Evolutionary conservation across 1,284 basidiomycete genomes (phyloP).

Genomic region (Ustilago cynodontis): DNA sequence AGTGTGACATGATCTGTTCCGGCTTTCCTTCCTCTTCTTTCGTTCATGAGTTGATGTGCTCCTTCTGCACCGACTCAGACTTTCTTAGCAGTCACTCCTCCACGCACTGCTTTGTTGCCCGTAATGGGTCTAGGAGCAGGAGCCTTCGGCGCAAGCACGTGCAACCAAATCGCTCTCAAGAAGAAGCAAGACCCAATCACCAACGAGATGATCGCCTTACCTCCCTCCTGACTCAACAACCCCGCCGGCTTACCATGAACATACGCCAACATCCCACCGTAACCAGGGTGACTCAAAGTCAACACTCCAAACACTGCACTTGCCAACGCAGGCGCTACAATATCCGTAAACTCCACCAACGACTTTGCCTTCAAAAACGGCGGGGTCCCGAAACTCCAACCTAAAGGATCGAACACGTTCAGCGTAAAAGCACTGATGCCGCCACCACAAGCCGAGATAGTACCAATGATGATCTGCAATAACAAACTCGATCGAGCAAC

Average conservation of each 20-base stretch:
- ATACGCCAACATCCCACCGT: slow-evolving; percentile 16
- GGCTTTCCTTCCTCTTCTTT: not conserved
- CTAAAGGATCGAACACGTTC: slow-evolving; percentile 54
- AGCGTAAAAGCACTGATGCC: slow-evolving; percentile 60
- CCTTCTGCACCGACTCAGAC: not conserved
- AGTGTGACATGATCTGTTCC: not conserved
- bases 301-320: slow-evolving; percentile 42
- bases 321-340: slow-evolving; percentile 52
- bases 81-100: slow-evolving; percentile 22
- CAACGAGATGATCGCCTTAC: slow-evolving; percentile 52
- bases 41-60: not conserved
- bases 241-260: slow-evolving; percentile 13
- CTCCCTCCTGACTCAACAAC: slow-evolving; percentile 40
- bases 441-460: slow-evolving; percentile 58
- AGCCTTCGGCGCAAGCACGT: slow-evolving; percentile 22
- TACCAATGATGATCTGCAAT: slow-evolving; percentile 54
- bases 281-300: slow-evolving; percentile 46
- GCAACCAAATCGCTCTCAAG: slow-evolving; percentile 43
- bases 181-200: slow-evolving; percentile 57
- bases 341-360: slow-evolving; percentile 53
- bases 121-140: slow-evolving; percentile 21
- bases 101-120: slow-evolving; percentile 23
- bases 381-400: slow-evolving; percentile 55
- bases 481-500: slow-evolving; percentile 31
- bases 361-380: slow-evolving; percentile 49